Evolutionary conservation across 306 rosid genomes (phyloP), one percentile per base, ranked within the genome.

Genomic region (Rosa persica): DNA sequence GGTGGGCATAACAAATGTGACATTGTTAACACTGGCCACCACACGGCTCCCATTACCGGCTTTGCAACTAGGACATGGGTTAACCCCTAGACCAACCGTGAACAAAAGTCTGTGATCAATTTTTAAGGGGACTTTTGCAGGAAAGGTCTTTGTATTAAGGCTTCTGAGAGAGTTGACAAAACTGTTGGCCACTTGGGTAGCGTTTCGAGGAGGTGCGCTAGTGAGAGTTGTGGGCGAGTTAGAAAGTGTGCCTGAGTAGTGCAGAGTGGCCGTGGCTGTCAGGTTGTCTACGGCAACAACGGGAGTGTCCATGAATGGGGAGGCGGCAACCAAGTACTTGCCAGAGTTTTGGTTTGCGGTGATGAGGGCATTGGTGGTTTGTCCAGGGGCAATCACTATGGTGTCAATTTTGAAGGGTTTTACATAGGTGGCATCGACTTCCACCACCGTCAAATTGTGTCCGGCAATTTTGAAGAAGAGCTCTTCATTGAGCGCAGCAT

Each of bases 401-500:
- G 95, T 86, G 78, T 91, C 96, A n/a, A 79, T 88, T 58, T 79
- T 22, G 84, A 93, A 90, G 17, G 97, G 97, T 70, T 93, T 93
- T 9, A 87, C 88, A 58, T 93, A 93, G 52, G 91, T 82, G 25
- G 98, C 98, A 72, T 93, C 97, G 4, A 91, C 97, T 82, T 93
- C 98, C 8, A 93, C 98, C 3, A 93, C 78, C 0, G 90, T 91
- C 54, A 93, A 87, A 1, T 76, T 83, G 70, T 93, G 98, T 44
- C 96, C 96, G 0, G 98, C 97, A 72, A 93, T 91, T 76, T 93
- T 91, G 96, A 93, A 93, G 86, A 93, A 93, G 13, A 93, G 93
- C 73, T 93, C 98, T 3, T 91, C 97, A 88, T 93, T 93, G 95
- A 93, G 98, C 23, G 98, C 98, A 91, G 98, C 98, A 70, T 93